phyloP scores from a whole-genome alignment of 2,329 filamentous ascomycete genomes.

The Fusarium circinatum region DNA sequence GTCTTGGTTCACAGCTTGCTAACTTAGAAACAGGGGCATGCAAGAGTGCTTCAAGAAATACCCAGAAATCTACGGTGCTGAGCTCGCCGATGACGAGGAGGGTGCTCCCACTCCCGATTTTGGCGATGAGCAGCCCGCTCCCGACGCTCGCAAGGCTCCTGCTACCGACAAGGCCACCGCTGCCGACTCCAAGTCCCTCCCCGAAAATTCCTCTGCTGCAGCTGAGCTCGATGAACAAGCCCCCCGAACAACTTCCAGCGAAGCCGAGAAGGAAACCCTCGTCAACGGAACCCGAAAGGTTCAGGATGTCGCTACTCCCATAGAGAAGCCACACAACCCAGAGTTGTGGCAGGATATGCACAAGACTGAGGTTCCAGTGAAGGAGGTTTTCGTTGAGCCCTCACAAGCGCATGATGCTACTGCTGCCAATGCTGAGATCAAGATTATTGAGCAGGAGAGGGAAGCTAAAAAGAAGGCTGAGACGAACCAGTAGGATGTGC shows the following conservation, averaged over 20 bases:
- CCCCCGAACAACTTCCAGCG: background rate
- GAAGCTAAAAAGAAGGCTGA: conserved; percentile 28
- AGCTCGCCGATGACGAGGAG: conserved; percentile 80
- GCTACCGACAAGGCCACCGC: background rate
- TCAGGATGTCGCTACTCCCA: conserved; percentile 22
- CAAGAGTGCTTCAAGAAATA: conserved; percentile 95
- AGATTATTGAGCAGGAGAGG: conserved; percentile 28
- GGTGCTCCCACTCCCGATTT: conserved; percentile 46
- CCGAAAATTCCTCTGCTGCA: background rate
- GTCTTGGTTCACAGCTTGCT: conserved; percentile 3
- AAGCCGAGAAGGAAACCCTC: conserved; percentile 1
- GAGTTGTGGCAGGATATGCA: conserved; percentile 20
- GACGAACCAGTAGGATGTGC: conserved; percentile 9
- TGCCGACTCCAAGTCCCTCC: conserved; percentile 1
- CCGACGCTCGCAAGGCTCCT: conserved; percentile 17
- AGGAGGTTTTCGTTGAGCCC: conserved; percentile 22
- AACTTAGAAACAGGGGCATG: conserved; percentile 76
- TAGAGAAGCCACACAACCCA: conserved; percentile 20
- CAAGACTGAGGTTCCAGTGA: conserved; percentile 18
- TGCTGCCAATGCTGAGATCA: conserved; percentile 41
- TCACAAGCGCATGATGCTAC: conserved; percentile 44
- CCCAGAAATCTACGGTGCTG: conserved; percentile 91
- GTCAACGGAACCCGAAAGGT: conserved; percentile 11
- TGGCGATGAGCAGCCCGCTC: conserved; percentile 44
- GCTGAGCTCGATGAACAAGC: background rate